These are phyloP conservation scores for Guadua angustifolia DNA, from an alignment of 176 grass and related monocot genomes.

Conservation along the genomic window DNA sequence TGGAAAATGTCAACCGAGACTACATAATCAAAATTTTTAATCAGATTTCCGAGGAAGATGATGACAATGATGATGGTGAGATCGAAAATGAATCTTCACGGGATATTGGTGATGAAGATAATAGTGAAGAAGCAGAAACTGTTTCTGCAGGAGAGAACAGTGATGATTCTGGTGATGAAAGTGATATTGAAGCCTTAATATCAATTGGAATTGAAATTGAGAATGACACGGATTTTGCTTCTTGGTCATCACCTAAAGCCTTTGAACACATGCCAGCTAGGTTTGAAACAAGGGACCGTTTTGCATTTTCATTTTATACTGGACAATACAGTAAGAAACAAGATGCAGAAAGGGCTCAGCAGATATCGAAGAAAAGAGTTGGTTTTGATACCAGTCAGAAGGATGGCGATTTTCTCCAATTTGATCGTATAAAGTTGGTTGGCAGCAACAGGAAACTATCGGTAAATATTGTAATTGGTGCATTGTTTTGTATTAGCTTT, in stretches of 20 bases:
- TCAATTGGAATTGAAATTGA: slow-evolving; percentile 59
- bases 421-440: slow-evolving; percentile 75
- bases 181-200: slow-evolving; percentile 54
- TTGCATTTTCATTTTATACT: slow-evolving; percentile 79
- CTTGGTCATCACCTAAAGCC: slow-evolving; percentile 31
- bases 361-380: slow-evolving; percentile 52
- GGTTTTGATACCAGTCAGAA: neutral
- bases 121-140: slow-evolving; percentile 62
- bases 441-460: slow-evolving; percentile 64
- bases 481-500: slow-evolving; percentile 44
- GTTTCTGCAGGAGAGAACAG: slow-evolving; percentile 55
- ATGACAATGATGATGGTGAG: slow-evolving; percentile 60
- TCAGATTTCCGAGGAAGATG: slow-evolving; percentile 84
- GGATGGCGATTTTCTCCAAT: slow-evolving; percentile 62
- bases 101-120: slow-evolving; percentile 63
- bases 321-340: slow-evolving; percentile 57
- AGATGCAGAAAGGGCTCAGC: slow-evolving; percentile 41
- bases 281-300: slow-evolving; percentile 70
- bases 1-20: slow-evolving; percentile 72
- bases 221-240: slow-evolving; percentile 31
- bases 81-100: slow-evolving; percentile 59
- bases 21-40: slow-evolving; percentile 88
- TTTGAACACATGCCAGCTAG: slow-evolving; percentile 77
- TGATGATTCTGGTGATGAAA: slow-evolving; percentile 58
- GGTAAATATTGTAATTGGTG: slow-evolving; percentile 52